Evolutionary conservation across 176 grass and related monocot genomes (phyloP).

Genomic region (Carex pumila): DNA sequence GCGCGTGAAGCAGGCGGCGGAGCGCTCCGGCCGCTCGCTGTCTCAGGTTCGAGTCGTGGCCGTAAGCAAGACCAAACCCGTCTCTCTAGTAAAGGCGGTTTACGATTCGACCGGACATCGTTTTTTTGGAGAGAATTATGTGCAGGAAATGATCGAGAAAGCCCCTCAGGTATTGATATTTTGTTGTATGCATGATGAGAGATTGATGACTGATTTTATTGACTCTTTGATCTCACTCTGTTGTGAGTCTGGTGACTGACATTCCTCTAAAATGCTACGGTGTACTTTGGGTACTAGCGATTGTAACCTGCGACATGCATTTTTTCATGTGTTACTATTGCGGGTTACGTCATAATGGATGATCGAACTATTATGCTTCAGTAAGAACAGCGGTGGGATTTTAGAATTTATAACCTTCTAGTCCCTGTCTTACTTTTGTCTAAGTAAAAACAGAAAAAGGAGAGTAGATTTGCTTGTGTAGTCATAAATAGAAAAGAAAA

Average conservation of each 20-base stretch:
- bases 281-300: not conserved
- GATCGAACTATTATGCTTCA: not conserved
- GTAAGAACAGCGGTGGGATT: not conserved
- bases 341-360: not conserved
- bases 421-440: not conserved
- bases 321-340: not conserved
- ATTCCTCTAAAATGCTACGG: not conserved
- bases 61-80: conserved; percentile 83
- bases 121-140: conserved; percentile 93
- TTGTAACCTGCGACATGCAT: not conserved
- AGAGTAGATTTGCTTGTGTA: not conserved
- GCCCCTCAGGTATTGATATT: conserved; percentile 47
- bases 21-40: conserved; percentile 37
- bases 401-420: not conserved
- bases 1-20: conserved; percentile 65
- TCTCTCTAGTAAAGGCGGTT: conserved; percentile 37
- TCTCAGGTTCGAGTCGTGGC: conserved; percentile 61
- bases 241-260: not conserved
- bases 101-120: conserved; percentile 73
- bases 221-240: not conserved
- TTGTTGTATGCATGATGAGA: not conserved
- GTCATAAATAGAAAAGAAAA: not conserved
- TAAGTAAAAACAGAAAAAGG: not conserved
- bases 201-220: not conserved
- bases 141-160: conserved; percentile 91